A percentile compares a stretch with the other conserved stretches of the same genome.
Conservation (phyloP, 1,284 basidiomycete species). For the Phenoliferia sp. region DNA sequence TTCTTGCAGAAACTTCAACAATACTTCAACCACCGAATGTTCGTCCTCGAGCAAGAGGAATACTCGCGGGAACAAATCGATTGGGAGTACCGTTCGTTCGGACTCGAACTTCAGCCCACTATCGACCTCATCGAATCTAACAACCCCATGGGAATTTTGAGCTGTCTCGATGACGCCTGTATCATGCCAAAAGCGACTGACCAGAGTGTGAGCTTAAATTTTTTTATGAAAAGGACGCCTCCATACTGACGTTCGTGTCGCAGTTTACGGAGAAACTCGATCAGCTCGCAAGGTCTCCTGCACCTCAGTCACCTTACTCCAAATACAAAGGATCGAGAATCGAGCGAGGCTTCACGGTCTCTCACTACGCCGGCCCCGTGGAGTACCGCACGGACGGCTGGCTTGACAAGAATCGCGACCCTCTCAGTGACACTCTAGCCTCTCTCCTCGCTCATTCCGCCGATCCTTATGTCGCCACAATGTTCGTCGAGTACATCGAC, state of each 20-base stretch:
- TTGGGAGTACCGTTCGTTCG: conserved; percentile 99
- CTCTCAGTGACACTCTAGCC: conserved; percentile 92
- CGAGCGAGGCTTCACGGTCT: conserved; percentile 85
- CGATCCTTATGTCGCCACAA: conserved; percentile 71
- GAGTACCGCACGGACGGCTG: conserved; percentile 95
- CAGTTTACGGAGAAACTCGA: conserved; percentile 30
- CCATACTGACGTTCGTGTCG: background rate
- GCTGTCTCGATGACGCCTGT: conserved; percentile 94
- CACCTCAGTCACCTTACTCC: conserved; percentile 34
- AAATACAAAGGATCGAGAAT: conserved; percentile 88
- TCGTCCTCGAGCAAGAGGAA: conserved; percentile 98
- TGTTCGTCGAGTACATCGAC: conserved; percentile 79
- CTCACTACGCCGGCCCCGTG: conserved; percentile 95
- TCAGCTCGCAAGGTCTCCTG: conserved; percentile 13
- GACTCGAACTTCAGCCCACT: conserved; percentile 93
- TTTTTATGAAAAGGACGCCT: background rate
- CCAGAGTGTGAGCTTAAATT: conserved; percentile 58
- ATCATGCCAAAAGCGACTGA: conserved; percentile 99
- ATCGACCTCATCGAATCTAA: conserved; percentile 93
- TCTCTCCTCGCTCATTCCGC: conserved; percentile 79
- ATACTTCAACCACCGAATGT: conserved; percentile 99
- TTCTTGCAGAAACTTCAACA: conserved; percentile 68
- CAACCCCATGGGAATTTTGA: conserved; percentile 78
- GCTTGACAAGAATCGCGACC: conserved; percentile 99
- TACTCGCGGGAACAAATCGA: conserved; percentile 95